phyloP scores from a whole-genome alignment of 805 yeast species.

The Ascoidea rubescens region DNA sequence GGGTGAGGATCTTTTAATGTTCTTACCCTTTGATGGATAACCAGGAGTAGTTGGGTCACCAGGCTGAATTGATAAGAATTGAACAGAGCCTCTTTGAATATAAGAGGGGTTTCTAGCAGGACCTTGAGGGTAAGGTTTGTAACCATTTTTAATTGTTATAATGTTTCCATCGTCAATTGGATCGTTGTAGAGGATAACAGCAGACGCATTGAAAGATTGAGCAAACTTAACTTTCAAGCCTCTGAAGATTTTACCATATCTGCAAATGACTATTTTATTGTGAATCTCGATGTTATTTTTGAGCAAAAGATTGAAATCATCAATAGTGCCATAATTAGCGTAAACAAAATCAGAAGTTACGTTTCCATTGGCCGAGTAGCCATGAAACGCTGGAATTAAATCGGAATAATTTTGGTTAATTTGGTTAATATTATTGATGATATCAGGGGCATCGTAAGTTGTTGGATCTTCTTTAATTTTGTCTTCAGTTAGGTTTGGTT shows the following conservation, averaged over 20 bases:
- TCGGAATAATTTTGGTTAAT: conserved; percentile 27
- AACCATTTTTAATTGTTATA: conserved; percentile 40
- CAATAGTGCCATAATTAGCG: conserved; percentile 53
- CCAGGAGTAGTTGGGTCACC: conserved; percentile 79
- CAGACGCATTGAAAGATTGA: conserved; percentile 55
- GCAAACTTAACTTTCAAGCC: conserved; percentile 71
- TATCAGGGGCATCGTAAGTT: too few relatives aligned
- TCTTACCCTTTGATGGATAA: conserved; percentile 36
- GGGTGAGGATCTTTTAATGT: conserved; percentile 36
- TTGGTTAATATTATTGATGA: too few relatives aligned
- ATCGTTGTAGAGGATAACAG: conserved; percentile 54
- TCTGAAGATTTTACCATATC: conserved; percentile 55
- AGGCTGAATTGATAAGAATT: conserved; percentile 43
- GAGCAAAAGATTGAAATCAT: conserved; percentile 39
- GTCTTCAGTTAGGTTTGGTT: conserved; percentile 42
- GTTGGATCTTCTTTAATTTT: conserved; percentile 35
- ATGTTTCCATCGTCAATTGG: conserved; percentile 50
- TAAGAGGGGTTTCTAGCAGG: conserved; percentile 67
- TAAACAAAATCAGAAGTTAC: conserved; percentile 53
- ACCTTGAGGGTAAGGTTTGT: conserved; percentile 56
- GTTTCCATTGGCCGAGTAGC: conserved; percentile 64
- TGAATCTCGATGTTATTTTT: conserved; percentile 32
- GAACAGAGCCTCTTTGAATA: conserved; percentile 67
- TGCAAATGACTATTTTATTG: conserved; percentile 50
- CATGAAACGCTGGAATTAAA: conserved; percentile 59